Percentiles rank a stretch among this genome's conserved stretches.
Conservation (phyloP, 1,284 basidiomycete species). For the Puccinia horiana region DNA sequence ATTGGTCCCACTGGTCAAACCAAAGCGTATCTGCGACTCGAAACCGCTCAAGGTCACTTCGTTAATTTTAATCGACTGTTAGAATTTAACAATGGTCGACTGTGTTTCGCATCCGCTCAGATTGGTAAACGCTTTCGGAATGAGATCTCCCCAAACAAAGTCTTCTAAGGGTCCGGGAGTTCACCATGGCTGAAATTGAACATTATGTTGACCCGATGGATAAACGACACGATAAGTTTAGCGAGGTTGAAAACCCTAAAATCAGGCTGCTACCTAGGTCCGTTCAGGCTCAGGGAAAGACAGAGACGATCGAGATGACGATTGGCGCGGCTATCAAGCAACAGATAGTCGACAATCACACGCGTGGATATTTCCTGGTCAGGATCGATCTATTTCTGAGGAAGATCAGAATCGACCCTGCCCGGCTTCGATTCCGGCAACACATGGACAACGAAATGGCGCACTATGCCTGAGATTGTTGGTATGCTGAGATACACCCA, state of each 20-base stretch:
- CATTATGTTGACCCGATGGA: conserved; percentile 95
- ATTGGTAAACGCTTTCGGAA: conserved; percentile 96
- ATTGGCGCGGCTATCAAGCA: conserved; percentile 83
- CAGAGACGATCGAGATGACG: conserved; percentile 68
- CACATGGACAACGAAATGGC: conserved; percentile 99
- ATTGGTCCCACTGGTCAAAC: conserved; percentile 98
- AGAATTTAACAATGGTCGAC: conserved; percentile 94
- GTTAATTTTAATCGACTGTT: conserved; percentile 95
- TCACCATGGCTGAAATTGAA: conserved; percentile 99
- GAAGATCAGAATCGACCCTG: conserved; percentile 89
- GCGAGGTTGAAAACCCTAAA: conserved; percentile 73
- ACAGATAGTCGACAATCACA: conserved; percentile 92
- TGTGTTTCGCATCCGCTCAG: conserved; percentile 96
- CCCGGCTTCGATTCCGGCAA: conserved; percentile 85
- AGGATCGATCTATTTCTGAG: conserved; percentile 86
- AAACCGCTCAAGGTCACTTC: conserved; percentile 99
- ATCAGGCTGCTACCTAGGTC: conserved; percentile 79
- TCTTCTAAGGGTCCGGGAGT: conserved; percentile 90
- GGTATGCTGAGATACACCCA: conserved; percentile 97
- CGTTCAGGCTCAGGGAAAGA: conserved; percentile 76
- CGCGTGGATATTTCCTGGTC: conserved; percentile 93
- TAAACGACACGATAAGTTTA: conserved; percentile 83
- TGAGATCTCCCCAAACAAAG: conserved; percentile 95
- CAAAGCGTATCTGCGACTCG: conserved; percentile 93
- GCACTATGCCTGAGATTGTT: conserved; percentile 97